Evolutionary conservation across 2,329 filamentous ascomycete genomes (phyloP).

Genomic region (Botrytis aclada): DNA sequence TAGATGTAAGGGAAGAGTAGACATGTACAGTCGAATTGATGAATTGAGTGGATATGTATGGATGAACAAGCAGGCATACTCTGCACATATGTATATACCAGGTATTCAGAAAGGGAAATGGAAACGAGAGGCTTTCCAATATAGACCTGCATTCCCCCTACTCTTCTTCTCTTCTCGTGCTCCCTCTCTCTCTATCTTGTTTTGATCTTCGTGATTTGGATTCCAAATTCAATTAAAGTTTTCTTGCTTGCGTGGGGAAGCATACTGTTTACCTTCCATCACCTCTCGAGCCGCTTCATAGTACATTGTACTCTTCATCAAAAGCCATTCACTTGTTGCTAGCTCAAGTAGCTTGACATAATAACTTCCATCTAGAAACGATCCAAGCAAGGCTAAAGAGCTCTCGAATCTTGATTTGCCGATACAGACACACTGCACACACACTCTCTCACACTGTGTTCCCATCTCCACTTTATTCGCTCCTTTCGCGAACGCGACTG

Average conservation of each 20-base stretch:
- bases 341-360: background rate
- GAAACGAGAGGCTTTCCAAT: background rate
- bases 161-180: background rate
- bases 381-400: background rate
- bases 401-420: background rate
- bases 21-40: background rate
- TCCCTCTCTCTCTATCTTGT: background rate
- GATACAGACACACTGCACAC: background rate
- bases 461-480: slow-evolving; percentile 1
- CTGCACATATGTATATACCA: background rate
- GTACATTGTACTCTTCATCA: background rate
- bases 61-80: background rate
- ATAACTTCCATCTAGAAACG: background rate
- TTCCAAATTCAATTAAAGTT: background rate
- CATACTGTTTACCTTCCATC: background rate
- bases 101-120: background rate
- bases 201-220: background rate
- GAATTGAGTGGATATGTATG: background rate
- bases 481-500: slow-evolving; percentile 10
- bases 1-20: background rate
- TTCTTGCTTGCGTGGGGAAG: background rate
- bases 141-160: slow-evolving; percentile 6
- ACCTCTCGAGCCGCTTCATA: background rate
- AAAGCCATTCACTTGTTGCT: background rate
- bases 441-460: too few relatives aligned